Percentiles rank a stretch among this genome's conserved stretches.
Conservation (phyloP, 345 rosid genomes). For the Salix purpurea region DNA sequence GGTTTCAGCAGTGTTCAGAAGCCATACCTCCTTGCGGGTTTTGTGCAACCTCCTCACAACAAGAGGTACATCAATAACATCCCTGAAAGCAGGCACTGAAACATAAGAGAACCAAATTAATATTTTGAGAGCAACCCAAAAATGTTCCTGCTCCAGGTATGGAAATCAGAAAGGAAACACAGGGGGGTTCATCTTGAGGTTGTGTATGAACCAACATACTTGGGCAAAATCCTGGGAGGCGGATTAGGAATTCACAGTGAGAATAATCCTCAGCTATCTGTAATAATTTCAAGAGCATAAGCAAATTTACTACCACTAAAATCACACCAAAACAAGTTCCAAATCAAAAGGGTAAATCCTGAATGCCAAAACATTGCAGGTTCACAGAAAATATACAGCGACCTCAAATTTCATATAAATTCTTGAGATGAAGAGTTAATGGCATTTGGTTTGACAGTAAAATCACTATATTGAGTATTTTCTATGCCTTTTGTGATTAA, state of each 20-base stretch:
- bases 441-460: not conserved
- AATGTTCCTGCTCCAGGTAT: not conserved
- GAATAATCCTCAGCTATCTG: conserved; percentile 99
- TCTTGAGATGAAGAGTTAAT: not conserved
- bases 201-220: conserved; percentile 45
- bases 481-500: not conserved
- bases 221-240: conserved; percentile 99
- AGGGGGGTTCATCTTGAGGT: not conserved
- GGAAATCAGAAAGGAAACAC: not conserved
- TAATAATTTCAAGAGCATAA: conserved; percentile 10
- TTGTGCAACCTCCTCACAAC: conserved; percentile 94
- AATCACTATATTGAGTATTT: not conserved
- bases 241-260: conserved; percentile 88
- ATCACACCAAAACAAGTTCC: not conserved
- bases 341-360: not conserved
- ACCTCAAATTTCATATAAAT: not conserved
- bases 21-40: conserved; percentile 79
- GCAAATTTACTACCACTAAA: conserved; percentile 7
- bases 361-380: not conserved
- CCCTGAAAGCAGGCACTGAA: conserved; percentile 98
- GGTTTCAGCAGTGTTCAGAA: conserved; percentile 6
- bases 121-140: not conserved
- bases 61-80: conserved; percentile 88
- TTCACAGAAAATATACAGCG: not conserved
- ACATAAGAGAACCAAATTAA: not conserved